Base-by-base conservation (phyloP, 305 asterid genomes). In the Fraxinus paxiana region DNA sequence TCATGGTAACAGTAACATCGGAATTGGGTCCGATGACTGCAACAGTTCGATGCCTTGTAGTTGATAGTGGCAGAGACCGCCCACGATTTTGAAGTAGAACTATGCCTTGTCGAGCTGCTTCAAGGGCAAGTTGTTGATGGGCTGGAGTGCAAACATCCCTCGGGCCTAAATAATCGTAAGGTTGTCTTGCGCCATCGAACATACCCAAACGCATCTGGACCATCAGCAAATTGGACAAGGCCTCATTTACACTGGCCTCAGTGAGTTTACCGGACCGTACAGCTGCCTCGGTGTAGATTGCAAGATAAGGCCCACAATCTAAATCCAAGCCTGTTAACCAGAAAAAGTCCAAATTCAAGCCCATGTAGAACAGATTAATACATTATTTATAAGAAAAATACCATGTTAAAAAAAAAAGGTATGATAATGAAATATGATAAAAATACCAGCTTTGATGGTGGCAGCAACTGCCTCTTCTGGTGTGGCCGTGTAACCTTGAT, bases 151-250 rank as follows among this genome's bases (percentile, higher is more conserved):
- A 95, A 7, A 95, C 97, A 24, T 93, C 97, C 24, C 22, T 85
- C 13, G 96, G 96, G 82, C 99, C 98, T 72, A 95, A 79, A 72
- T 92, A 77, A 9, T 79, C 82, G 59, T 89, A 95, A 1, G 92
- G 94, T 4, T 86, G 92, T 73, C 82, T 83, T 2, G 91, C 84
- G 34, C 98, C 98, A 79, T 95, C 98, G 17, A 88, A 92, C 91
- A 93, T 91, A 1, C 99, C 98, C 87, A 95, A 85, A 35, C 98
- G 93, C 95, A 93, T 93, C 73, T 95, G 99, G 72, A 95, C 97
- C 0, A 86, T 67, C 54, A 93, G 48, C 26, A 92, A 79, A 80
- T 92, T 94, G 6, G 80, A 37, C 77, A 95, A 69, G 78, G 99
- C 97, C 85, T 78, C 86, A 73, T 95, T 81, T 1, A 95, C 92